Evolutionary conservation across 805 yeast species (phyloP).

Genomic region (Saccharomycopsis fodiens): DNA sequence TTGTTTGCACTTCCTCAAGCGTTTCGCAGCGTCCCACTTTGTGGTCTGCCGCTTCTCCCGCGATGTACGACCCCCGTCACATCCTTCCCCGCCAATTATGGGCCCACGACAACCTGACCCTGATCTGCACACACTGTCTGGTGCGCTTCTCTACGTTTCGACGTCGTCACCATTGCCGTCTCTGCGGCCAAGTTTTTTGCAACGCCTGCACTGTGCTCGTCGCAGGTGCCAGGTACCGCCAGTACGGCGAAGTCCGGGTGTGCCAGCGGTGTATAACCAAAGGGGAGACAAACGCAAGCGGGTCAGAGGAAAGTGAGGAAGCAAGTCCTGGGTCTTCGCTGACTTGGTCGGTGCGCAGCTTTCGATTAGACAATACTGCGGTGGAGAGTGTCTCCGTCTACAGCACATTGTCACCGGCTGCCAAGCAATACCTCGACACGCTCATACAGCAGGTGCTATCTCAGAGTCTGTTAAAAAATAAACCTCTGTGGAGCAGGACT

Average conservation of each 20-base stretch:
- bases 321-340: too few species aligned
- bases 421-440: not conserved
- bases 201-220: conserved; percentile 69
- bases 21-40: too few species aligned
- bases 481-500: conserved; percentile 46
- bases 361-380: too few species aligned
- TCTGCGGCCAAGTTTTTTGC: conserved; percentile 95
- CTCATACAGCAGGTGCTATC: conserved; percentile 14
- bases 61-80: too few species aligned
- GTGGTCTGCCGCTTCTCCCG: too few species aligned
- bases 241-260: conserved; percentile 64
- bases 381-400: conserved; percentile 4
- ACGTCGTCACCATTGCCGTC: conserved; percentile 89
- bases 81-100: conserved; percentile 63
- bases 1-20: too few species aligned
- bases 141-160: conserved; percentile 76
- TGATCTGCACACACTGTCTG: conserved; percentile 80
- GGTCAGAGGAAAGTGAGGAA: too few species aligned
- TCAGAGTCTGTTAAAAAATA: conserved; percentile 11
- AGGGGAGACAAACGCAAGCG: too few species aligned
- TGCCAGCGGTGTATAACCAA: conserved; percentile 62
- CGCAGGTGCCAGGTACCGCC: conserved; percentile 55
- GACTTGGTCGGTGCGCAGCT: too few species aligned
- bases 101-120: conserved; percentile 92
- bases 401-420: conserved; percentile 5